Conservation (phyloP, 495 filamentous ascomycete species). For the Talaromyces wortmannii region DNA sequence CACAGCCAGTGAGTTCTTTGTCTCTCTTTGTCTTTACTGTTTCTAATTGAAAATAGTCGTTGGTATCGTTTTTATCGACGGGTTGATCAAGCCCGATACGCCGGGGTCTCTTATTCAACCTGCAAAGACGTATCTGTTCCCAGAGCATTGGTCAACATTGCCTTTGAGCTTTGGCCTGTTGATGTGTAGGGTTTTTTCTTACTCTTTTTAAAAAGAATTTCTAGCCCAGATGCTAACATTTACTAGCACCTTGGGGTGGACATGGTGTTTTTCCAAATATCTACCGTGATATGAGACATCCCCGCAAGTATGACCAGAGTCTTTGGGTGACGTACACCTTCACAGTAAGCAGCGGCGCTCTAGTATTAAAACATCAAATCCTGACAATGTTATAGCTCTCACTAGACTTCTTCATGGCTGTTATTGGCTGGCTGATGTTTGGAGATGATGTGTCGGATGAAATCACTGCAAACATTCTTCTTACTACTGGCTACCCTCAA, state of each 20-base stretch:
- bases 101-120: slow-evolving; percentile 84
- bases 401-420: slow-evolving; percentile 72
- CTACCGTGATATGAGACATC: slow-evolving; percentile 96
- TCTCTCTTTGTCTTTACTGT: too few relatives aligned
- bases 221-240: neutral
- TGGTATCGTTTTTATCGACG: slow-evolving; percentile 73
- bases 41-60: slow-evolving; percentile 50
- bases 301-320: slow-evolving; percentile 71
- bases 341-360: slow-evolving; percentile 50
- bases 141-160: slow-evolving; percentile 78
- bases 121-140: slow-evolving; percentile 68
- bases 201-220: too few relatives aligned
- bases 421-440: slow-evolving; percentile 88
- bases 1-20: slow-evolving; percentile 78
- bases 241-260: slow-evolving; percentile 79
- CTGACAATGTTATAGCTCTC: slow-evolving; percentile 46
- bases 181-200: slow-evolving; percentile 62
- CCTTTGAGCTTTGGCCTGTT: slow-evolving; percentile 92
- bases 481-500: slow-evolving; percentile 66
- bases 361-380: neutral
- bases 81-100: slow-evolving; percentile 67
- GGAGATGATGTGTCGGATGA: slow-evolving; percentile 79
- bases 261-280: slow-evolving; percentile 96
- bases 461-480: slow-evolving; percentile 82
- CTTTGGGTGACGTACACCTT: slow-evolving; percentile 83